A percentile compares a stretch with the other conserved stretches of the same genome.
Conservation (phyloP, 805 yeast genomes). For the Yueomyces sinensis region DNA sequence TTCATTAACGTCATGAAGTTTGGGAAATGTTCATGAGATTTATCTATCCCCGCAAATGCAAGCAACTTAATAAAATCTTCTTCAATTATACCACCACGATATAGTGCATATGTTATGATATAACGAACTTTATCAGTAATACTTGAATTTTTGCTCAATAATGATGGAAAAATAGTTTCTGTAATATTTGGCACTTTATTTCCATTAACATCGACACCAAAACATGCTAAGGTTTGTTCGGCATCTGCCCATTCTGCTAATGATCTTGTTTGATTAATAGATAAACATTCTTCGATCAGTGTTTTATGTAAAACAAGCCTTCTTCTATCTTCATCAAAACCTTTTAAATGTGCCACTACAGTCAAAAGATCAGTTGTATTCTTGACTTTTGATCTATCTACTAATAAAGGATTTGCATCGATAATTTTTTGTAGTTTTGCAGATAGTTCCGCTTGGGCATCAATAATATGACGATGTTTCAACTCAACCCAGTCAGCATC, state of each 20-base stretch:
- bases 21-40: constrained; percentile 27
- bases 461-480: constrained; percentile 64
- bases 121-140: constrained; percentile 62
- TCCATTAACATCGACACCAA: constrained; percentile 60
- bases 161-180: constrained; percentile 43
- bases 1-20: constrained; percentile 40
- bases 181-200: constrained; percentile 45
- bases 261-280: constrained; percentile 40
- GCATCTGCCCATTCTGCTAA: constrained; percentile 67
- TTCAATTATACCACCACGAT: constrained; percentile 70
- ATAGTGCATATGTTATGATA: constrained; percentile 60
- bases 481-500: constrained; percentile 64
- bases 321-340: constrained; percentile 55
- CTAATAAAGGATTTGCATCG: constrained; percentile 61
- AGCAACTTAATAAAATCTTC: constrained; percentile 60
- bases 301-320: constrained; percentile 46
- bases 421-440: constrained; percentile 50
- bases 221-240: constrained; percentile 71
- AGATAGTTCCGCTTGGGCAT: constrained; percentile 50
- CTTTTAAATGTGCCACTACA: constrained; percentile 57
- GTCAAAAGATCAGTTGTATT: constrained; percentile 60
- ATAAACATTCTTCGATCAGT: constrained; percentile 52
- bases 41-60: constrained; percentile 34
- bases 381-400: constrained; percentile 51
- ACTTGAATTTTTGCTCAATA: constrained; percentile 36